These are phyloP conservation scores for Russula emetica DNA, from an alignment of 768 basidiomycete species.

Conservation along the genomic window DNA sequence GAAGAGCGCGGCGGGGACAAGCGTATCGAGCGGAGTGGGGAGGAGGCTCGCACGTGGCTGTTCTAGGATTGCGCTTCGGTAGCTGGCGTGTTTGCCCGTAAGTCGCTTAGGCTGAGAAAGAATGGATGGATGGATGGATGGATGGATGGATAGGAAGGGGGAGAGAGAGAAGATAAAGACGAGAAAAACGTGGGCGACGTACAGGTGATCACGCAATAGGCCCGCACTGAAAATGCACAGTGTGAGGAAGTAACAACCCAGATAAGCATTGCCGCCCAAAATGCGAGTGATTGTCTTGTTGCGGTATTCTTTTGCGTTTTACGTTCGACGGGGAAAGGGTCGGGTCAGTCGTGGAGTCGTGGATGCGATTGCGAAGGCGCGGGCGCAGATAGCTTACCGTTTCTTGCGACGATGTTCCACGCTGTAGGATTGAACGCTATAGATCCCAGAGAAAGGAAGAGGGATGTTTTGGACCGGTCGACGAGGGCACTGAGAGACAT, in stretches of 20 bases:
- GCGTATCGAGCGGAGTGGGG: conserved; percentile 56
- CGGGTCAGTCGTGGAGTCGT: conserved; percentile 33
- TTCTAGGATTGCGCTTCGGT: conserved; percentile 64
- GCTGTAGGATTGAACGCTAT: conserved; percentile 90
- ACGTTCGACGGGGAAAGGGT: too few species aligned
- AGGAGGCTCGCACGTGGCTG: conserved; percentile 71
- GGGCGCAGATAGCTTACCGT: conserved; percentile 56
- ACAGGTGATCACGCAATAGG: conserved; percentile 82
- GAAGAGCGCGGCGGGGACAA: conserved; percentile 60
- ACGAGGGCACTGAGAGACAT: conserved; percentile 39
- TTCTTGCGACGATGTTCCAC: conserved; percentile 93
- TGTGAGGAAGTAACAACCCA: conserved; percentile 87
- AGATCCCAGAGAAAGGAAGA: conserved; percentile 60
- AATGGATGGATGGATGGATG: background rate
- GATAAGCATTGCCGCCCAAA: conserved; percentile 65
- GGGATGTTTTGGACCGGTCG: conserved; percentile 59
- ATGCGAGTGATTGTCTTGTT: conserved; percentile 85
- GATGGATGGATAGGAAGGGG: too few species aligned
- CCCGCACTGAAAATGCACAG: conserved; percentile 81
- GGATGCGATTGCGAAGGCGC: background rate
- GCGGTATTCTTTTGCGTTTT: conserved; percentile 63
- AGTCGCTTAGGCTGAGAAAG: too few species aligned
- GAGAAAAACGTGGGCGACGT: conserved; percentile 34
- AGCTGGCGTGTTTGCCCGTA: conserved; percentile 43
- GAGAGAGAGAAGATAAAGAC: background rate